Base-by-base conservation (phyloP, 768 basidiomycete genomes). In the Scleroderma citrinum region DNA sequence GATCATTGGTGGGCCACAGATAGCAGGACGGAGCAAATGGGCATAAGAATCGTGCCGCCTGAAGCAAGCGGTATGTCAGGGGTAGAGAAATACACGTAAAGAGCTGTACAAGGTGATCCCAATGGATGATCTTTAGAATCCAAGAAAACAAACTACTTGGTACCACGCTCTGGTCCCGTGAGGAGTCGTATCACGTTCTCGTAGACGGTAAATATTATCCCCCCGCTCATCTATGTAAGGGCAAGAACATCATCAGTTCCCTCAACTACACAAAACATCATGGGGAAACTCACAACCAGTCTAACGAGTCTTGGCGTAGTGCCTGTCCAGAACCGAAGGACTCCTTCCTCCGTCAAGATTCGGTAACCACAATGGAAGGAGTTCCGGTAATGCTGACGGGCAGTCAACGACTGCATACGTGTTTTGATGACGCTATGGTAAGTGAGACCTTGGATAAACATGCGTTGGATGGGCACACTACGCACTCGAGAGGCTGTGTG, bases 331-430 rank as follows among this genome's bases (percentile, higher is more conserved):
- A 99, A 96, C 43, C 87, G 78, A n/a, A 81, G 58, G 7, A 96
- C 56, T 2, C 96, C 96, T 60, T 98, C 93, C 66, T 98, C 95
- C 0, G 85, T 92, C 55, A 92, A 83, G 62, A 97, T 93, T 40
- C 94, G 78, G 61, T 96, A 95, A 5, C 84, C 94, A 58, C 95
- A 98, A 59, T 98, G 93, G 71, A 97, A 88, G 3, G 93, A 85
- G 61, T 99, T 97, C 32, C 84, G 81, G 64, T 98, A 99, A 51
- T 92, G 85, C 20, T 74, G 69, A 10, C 80, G 75, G 1, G 95
- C 96, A 48, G 80, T 78, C 10, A 99, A 75, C 5, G 91, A 85
- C 67, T 99, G 96, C 96, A 98, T 99, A 21, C 95, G 82, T 11
- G 96, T 98, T 71, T 98, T 99, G 69, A 98, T 81, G 26, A 97